Base-by-base conservation (phyloP, 2,329 filamentous ascomycete species). In the Mycogone perniciosa region DNA sequence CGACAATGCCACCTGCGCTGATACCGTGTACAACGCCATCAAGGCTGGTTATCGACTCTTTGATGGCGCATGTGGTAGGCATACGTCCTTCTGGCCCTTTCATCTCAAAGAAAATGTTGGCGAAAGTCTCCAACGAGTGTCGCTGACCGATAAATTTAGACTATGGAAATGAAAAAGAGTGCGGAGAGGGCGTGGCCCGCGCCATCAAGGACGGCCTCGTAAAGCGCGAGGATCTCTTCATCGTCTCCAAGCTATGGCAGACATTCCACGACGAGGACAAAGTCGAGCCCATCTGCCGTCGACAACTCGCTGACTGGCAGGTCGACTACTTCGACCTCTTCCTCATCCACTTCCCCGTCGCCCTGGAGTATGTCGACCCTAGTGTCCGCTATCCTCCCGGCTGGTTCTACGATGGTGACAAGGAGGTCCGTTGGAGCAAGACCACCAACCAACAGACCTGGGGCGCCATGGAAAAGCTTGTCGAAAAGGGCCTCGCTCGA, bases 241-340 rank as follows among this genome's bases (percentile, higher is more conserved):
- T 96, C 65, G 87, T 91, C 57, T 89, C 86, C 71, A 96, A 95
- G 77, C 85, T 96, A 52, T 95, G 90, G 89, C 90, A 92, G 75
- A 85, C 84, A 59, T 95, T 90, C 81, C 89, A 95, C 76, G 86
- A 92, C 63, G 77, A 77, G 60, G 84, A 92, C 60, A 79, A 80
- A 60, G 88, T 92, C 56, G 82, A 85, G 71, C 83, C 84, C 52
- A 89, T 93, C 65, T 79, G 76, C 70, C 81, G 81, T 69, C 85
- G 84, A 65, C 87, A 91, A 72, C 82, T 91, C 55, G 79, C 82
- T 59, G 87, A 92, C 76, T 92, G 88, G 83, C 84, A 86, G 56
- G 68, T 95, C 54, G 89, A 91, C 63, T 95, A 95, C 77, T 91
- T 95, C 69, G 89, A 95, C 69, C 81, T 95, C 58, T 95, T 85